Base-by-base conservation (phyloP, 2,329 filamentous ascomycete genomes). In the Xylariales sp. region DNA sequence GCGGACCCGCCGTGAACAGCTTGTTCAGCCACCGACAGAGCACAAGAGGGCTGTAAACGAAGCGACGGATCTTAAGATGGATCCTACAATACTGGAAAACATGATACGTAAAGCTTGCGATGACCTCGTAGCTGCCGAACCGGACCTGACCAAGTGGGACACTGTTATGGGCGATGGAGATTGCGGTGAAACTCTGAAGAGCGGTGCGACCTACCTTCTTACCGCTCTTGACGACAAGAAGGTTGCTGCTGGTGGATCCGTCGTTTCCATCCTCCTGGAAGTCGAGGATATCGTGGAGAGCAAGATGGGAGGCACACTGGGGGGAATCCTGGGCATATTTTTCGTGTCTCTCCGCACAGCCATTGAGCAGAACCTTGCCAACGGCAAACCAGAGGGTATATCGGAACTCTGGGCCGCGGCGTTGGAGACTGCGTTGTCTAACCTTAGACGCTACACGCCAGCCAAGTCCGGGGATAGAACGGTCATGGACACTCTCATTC, bases 111-210 rank as follows among this genome's bases (percentile, higher is more conserved):
- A 45, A 54, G 78, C 62, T 38, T 85, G 59, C 61, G 68, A 50
- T 44, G 68, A 63, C 3, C 66, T 78, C 3, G 63, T 82, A 31
- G 62, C 62, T 7, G 76, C 78, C 4, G 79, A 83, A 54, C 77
- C 78, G 0, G 73, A 81, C 40, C 61, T 83, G 29, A 83, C 80
- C 1, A 71, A 63, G 43, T 82, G 74, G 70, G 78, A 83, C 54
- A 78, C 72, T 5, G 55, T 78, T 32, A 76, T 82, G 69, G 78
- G 78, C 24, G 80, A 83, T 48, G 79, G 79, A 10, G 79, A 83
- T 58, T 84, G 79, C 52, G 80, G 80, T 25, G 76, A 84, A 51
- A 77, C 74, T 3, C 62, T 79, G 38, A 70, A 74, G 58, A 70
- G 68, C 0, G 75, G 75, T 1, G 74, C 74, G 0, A 65, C 54